Base-by-base conservation (phyloP, 805 yeast species). In the Yamadazyma phyllophila region DNA sequence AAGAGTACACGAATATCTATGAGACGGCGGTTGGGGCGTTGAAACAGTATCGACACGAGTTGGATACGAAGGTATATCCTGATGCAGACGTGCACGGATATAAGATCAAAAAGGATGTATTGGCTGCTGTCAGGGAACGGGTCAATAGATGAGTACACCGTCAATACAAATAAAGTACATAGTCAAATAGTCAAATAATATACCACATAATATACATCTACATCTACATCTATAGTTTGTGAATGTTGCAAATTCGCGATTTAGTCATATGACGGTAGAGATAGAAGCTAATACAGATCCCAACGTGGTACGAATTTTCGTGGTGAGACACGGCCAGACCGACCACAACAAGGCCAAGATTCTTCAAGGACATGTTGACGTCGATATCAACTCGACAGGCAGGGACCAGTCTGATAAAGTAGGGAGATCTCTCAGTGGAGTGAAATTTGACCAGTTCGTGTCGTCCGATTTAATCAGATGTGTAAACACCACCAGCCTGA, bases 261-360 rank as follows among this genome's bases (percentile, higher is more conserved):
- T n/a, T 14, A 29, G 4, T 11, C 14, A 20, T 16, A 58, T 58
- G 62, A 58, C 62, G 7, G 43, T 52, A 20, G 59, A 54, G 17
- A 48, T 58, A 20, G 34, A 47, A 29, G 44, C 59, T 33, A 77
- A 76, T 53, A 53, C 55, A 1, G 72, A 74, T 51, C 55, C 62
- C 3, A 51, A 60, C 4, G 53, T 63, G 7, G 59, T 79, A 1
- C 67, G 86, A 20, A 55, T 86, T 2, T 83, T 84, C 52, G 61
- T 88, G 4, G 78, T 88, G 4, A 78, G 96, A 56, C 96, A 88
- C 56, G 96, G 96, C 1, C 94, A 85, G 60, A 88, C 96, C 0
- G 82, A 82, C 46, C 82, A 83, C 62, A 88, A 88, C 59, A 72
- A 74, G 32, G 59, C 75, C 43, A 83, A 81, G 63, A 83, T 85